Base-by-base conservation (phyloP, 2,329 filamentous ascomycete genomes). In the Cytospora schulzeri region DNA sequence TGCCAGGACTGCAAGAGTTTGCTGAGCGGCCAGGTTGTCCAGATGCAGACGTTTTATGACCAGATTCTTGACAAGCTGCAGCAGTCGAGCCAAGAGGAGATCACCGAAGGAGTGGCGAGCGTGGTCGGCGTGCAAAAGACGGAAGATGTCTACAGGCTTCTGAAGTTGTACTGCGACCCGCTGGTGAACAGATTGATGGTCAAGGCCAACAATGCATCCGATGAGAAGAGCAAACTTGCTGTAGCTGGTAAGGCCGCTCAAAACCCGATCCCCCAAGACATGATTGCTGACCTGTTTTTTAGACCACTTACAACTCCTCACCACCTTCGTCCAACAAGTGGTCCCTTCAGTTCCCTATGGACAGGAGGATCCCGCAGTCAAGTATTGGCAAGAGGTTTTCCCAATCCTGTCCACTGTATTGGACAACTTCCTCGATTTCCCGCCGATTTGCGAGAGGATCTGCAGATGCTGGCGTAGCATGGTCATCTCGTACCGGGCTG, bases 401-500 rank as follows among this genome's bases (percentile, higher is more conserved):
- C 91, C 92, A 0, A 88, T 97, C 48, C 83, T 98, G 65, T 88
- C 91, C 11, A 92, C 91, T 9, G 91, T 99, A 66, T 84, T 96
- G 62, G 91, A 96, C 72, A 94, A 89, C 73, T 99, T 98, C 75
- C 86, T 93, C 67, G 82, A 85, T 70, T 97, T 93, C 70, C 84
- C 89, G 17, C 94, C 95, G 4, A 96, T 99, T 65, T 90, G 96
- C 69, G 95, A 99, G 80, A 86, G 94, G 51, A 87, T 99, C 29
- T 98, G 94, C 77, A 88, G 94, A 68, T 97, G 92, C 81, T 99
- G 94, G 93, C 88, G 96, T 68, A 91, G 94, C 75, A 97, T 98
- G 91, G 87, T 99, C 48, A 92, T 98, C 65, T 97, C 93, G 0
- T 98, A 98, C 77, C 88, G 95, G 69, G 95, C 90, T 2, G 91